phyloP scores from a whole-genome alignment of 345 rosid genomes.

The Lumnitzera racemosa region DNA sequence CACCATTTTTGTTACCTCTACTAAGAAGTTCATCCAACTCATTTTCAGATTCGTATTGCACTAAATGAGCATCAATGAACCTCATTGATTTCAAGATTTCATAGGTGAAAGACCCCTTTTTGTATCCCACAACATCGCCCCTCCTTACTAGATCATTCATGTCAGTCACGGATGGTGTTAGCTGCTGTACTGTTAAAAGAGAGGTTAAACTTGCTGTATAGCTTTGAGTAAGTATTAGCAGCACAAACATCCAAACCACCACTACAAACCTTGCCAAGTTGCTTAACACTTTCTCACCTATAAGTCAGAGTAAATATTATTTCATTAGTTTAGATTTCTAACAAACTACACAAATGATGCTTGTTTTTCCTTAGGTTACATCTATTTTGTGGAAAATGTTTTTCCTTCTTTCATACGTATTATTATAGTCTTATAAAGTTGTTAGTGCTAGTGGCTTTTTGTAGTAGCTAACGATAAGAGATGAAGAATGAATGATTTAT shows the following conservation, averaged over 20 bases:
- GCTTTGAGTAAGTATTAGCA: constrained; percentile 38
- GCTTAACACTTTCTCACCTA: constrained; percentile 40
- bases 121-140: background rate
- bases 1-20: constrained; percentile 10
- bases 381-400: too few species aligned
- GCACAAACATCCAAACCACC: constrained; percentile 43
- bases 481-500: too few species aligned
- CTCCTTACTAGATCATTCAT: constrained; percentile 7
- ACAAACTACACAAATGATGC: too few species aligned
- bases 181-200: constrained; percentile 30
- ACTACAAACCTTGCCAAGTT: constrained; percentile 40
- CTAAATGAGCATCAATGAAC: constrained; percentile 9
- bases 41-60: constrained; percentile 1
- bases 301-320: background rate
- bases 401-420: too few species aligned
- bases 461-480: too few species aligned
- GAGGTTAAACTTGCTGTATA: constrained; percentile 48
- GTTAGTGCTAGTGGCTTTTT: too few species aligned
- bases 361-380: too few species aligned
- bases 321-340: too few species aligned
- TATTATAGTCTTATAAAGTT: too few species aligned
- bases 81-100: background rate
- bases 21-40: constrained; percentile 22
- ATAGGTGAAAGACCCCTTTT: too few species aligned
- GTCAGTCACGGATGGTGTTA: constrained; percentile 18